Percentiles rank a stretch among this genome's conserved stretches.
phyloP scores from a whole-genome alignment of 495 filamentous ascomycete species.

The Tuber magnatum region DNA sequence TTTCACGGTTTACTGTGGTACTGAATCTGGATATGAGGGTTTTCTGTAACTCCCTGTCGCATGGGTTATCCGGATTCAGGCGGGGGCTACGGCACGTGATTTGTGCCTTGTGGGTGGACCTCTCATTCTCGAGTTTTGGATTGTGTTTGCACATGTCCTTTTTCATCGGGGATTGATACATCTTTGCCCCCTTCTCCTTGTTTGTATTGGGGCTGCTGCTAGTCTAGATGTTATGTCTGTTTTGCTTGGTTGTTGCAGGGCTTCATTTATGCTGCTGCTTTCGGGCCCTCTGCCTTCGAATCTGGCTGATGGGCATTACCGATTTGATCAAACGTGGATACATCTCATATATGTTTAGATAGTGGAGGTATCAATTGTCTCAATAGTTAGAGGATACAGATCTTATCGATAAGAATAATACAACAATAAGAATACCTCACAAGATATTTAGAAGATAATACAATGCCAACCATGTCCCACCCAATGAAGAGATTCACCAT shows the following conservation, averaged over 20 bases:
- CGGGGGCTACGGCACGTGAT: background rate
- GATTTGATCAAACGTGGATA: background rate
- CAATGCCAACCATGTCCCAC: background rate
- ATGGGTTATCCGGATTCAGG: background rate
- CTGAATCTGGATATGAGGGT: background rate
- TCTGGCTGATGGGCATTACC: background rate
- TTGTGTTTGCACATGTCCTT: background rate
- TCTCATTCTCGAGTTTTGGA: background rate
- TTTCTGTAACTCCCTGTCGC: background rate
- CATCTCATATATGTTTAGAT: background rate
- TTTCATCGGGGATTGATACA: background rate
- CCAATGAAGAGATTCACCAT: background rate
- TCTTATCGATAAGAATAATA: background rate
- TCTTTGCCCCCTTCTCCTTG: background rate
- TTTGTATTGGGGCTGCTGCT: background rate
- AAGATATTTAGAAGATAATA: background rate
- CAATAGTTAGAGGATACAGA: background rate
- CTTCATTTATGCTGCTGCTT: background rate
- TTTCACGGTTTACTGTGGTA: background rate
- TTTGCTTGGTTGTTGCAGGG: background rate
- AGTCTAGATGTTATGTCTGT: background rate
- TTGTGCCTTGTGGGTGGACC: background rate
- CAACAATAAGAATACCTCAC: background rate
- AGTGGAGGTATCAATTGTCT: background rate
- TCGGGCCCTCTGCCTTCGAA: background rate